Conservation (phyloP, 768 basidiomycete genomes). For the Heimioporus sp. region DNA sequence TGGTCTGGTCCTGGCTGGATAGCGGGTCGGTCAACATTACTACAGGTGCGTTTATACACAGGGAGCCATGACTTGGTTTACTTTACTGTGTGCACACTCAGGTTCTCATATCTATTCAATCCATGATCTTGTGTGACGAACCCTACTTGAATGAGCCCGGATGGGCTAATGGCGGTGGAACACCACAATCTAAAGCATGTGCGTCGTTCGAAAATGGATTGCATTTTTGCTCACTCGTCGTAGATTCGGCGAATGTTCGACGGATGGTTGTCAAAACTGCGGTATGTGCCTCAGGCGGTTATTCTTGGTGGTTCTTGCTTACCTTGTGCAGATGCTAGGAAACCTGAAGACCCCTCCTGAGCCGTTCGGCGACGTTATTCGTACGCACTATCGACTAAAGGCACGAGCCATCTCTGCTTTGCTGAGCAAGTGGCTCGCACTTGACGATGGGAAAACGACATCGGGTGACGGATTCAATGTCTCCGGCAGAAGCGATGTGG, state of each 20-base stretch:
- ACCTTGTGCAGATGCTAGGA: conserved; percentile 66
- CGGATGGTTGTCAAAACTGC: conserved; percentile 91
- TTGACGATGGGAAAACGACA: conserved; percentile 71
- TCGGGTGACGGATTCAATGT: conserved; percentile 53
- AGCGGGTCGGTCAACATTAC: conserved; percentile 81
- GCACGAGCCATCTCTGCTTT: conserved; percentile 65
- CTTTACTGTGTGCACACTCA: conserved; percentile 15
- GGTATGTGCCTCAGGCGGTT: conserved; percentile 38
- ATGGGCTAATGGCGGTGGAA: conserved; percentile 73
- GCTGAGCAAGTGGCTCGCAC: conserved; percentile 72
- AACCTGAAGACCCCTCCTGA: conserved; percentile 81
- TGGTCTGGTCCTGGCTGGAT: conserved; percentile 96
- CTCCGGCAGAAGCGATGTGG: conserved; percentile 34
- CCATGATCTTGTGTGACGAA: conserved; percentile 93
- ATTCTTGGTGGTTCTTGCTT: conserved; percentile 5
- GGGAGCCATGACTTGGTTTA: background rate
- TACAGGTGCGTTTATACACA: conserved; percentile 54
- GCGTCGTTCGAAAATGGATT: conserved; percentile 23
- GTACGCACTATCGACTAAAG: conserved; percentile 89
- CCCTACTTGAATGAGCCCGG: conserved; percentile 93
- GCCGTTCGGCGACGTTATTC: conserved; percentile 83
- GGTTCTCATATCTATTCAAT: conserved; percentile 92
- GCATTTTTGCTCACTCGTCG: conserved; percentile 7
- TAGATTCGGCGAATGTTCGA: conserved; percentile 90
- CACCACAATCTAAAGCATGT: conserved; percentile 77